These are phyloP conservation scores for Epichloe sp. DNA, from an alignment of 2,329 filamentous ascomycete species.

Conservation along the genomic window DNA sequence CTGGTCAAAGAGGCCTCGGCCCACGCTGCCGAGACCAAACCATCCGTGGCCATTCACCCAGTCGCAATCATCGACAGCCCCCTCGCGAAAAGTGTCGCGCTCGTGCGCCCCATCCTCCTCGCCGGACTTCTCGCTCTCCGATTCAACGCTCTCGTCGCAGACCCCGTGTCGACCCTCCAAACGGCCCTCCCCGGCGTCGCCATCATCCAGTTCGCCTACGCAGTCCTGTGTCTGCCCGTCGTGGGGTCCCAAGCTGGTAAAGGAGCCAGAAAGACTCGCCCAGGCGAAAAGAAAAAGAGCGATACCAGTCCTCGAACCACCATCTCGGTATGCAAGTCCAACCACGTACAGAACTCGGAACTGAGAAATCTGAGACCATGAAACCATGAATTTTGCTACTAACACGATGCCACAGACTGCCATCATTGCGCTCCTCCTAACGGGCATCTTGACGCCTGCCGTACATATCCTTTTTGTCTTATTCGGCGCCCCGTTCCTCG, in stretches of 20 bases:
- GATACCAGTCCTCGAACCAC: constrained; percentile 30
- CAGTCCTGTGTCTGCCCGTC: constrained; percentile 49
- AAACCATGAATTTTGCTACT: too few relatives aligned
- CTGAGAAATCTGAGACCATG: too few relatives aligned
- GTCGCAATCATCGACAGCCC: constrained; percentile 25
- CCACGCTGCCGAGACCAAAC: constrained; percentile 17
- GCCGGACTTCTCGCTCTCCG: constrained; percentile 48
- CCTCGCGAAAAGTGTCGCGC: constrained; percentile 38
- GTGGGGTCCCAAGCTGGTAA: constrained; percentile 34
- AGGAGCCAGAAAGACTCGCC: constrained; percentile 34
- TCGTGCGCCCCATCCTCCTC: constrained; percentile 56
- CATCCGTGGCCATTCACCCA: constrained; percentile 19
- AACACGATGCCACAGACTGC: constrained; percentile 22
- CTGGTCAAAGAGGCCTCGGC: constrained; percentile 17
- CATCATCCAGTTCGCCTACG: constrained; percentile 50
- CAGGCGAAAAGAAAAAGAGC: constrained; percentile 40
- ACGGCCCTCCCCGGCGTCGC: constrained; percentile 49
- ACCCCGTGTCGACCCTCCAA: constrained; percentile 53
- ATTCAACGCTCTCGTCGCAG: constrained; percentile 54
- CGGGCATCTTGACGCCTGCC: constrained; percentile 54
- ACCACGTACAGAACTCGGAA: too few relatives aligned
- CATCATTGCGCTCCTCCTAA: constrained; percentile 40
- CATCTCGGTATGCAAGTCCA: constrained; percentile 27
- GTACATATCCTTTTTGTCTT: constrained; percentile 61
- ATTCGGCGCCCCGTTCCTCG: constrained; percentile 82